Base-by-base conservation (phyloP, 306 rosid genomes). In the Biancaea sappan region DNA sequence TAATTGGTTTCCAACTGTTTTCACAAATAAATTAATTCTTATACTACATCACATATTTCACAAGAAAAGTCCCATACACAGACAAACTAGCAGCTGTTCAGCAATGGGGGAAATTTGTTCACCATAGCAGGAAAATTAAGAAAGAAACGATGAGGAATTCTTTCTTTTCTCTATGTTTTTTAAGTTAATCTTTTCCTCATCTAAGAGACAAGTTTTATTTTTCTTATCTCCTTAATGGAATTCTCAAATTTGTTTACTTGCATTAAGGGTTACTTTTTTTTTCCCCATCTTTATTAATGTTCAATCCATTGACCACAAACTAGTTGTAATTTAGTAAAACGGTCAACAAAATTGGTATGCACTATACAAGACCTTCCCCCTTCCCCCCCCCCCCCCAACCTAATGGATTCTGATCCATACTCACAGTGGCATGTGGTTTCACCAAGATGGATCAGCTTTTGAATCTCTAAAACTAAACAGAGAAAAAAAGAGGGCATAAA, bases 1-100 rank as follows among this genome's bases (percentile, higher is more conserved):
- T 84, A 70, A 77, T 64, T 70, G 77, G 66, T 61, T 77, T 84
- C 77, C 87, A 81, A 80, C 85, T 83, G 87, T 74, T 72, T 71
- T 73, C 79, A 79, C 58, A 52, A 71, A 73, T 57, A 48, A 14
- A 35, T 37, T 64, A 9, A 11, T 70, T 71, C 22, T 53, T 61
- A 9, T 25, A 51, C 71, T 79, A 79, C 22, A 8, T 12, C 47
- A 56, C 38, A 21, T 38, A 63, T 60, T 52, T 28, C 43, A n/a
- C n/a, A 67, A 47, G 24, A 19, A 43, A 57, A 64, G 75, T 1
- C 0, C 57, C 75, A 65, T 64, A 15, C 50, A 54, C 70, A 79
- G 59, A 79, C 77, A 60, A 73, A 54, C 2, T 32, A 22, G 82
- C 64, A 83, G 81, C 64, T 71, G 83, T 70, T 57, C 35, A 16